Evolutionary conservation across 228 moss, liverwort and hornwort genomes (phyloP).

Genomic region (Sphagnum fallax): DNA sequence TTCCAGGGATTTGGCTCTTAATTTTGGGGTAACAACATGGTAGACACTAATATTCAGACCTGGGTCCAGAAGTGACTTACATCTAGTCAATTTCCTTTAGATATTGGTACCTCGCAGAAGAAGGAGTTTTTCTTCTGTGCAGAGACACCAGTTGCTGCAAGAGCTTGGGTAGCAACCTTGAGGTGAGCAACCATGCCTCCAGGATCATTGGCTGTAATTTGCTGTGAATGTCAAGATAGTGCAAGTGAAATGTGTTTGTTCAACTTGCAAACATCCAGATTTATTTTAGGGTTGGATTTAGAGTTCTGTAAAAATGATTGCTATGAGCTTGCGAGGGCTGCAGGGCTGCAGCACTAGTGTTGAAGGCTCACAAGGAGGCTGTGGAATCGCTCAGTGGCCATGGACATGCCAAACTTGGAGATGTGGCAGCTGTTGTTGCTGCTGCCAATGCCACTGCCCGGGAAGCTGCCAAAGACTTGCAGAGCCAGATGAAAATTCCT

Average conservation of each 20-base stretch:
- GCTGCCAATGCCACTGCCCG: constrained; percentile 60
- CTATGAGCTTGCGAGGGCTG: background rate
- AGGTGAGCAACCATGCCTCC: constrained; percentile 21
- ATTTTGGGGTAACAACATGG: no score
- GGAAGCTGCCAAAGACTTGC: constrained; percentile 64
- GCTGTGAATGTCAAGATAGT: no score
- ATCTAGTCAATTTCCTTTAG: constrained; percentile 24
- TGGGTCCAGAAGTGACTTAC: background rate
- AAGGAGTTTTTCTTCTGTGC: constrained; percentile 74
- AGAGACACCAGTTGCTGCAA: constrained; percentile 52
- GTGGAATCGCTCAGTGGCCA: constrained; percentile 61
- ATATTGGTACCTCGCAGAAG: constrained; percentile 59
- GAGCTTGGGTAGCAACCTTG: constrained; percentile 79
- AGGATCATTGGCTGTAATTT: background rate
- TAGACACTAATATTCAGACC: no score
- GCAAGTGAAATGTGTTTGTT: background rate
- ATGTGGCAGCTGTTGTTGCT: constrained; percentile 57
- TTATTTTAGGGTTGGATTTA: no score
- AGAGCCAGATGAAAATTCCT: constrained; percentile 44
- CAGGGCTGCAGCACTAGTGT: constrained; percentile 59
- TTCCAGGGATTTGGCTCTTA: no score
- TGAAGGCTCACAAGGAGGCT: constrained; percentile 69
- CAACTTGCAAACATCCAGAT: no score
- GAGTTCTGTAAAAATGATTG: background rate
- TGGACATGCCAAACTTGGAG: constrained; percentile 53